phyloP scores from a whole-genome alignment of 2,329 filamentous ascomycete species.

The Paecilomyces sp. region DNA sequence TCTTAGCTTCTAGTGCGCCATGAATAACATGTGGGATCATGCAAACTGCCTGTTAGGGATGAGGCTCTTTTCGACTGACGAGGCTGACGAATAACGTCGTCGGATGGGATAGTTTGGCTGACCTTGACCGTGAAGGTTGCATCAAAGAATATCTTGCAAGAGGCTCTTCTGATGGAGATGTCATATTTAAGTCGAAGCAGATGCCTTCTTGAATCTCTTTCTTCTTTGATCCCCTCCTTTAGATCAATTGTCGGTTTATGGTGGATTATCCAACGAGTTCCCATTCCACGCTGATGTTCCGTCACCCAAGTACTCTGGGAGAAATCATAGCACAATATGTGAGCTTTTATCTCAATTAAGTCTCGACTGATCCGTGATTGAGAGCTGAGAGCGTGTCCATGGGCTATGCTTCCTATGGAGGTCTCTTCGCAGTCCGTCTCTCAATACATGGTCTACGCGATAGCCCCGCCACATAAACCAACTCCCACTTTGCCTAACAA shows the following conservation, averaged over 20 bases:
- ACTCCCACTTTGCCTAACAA: too few relatives aligned
- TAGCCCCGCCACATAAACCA: background rate
- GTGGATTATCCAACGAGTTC: background rate
- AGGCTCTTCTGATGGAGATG: background rate
- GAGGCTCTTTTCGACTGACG: background rate
- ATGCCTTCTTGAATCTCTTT: background rate
- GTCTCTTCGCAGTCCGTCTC: background rate
- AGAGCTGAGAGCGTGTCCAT: background rate
- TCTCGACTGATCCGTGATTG: background rate
- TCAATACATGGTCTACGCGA: background rate
- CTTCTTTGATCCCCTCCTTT: background rate
- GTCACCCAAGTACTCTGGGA: too few relatives aligned
- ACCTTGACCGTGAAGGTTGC: background rate
- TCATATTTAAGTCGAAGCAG: background rate
- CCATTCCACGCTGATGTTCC: too few relatives aligned
- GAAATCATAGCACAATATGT: too few relatives aligned
- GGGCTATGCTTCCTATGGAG: background rate
- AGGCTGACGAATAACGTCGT: background rate
- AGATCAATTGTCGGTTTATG: background rate
- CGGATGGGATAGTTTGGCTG: background rate
- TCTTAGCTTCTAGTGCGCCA: background rate
- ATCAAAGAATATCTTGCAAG: background rate
- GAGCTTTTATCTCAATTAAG: too few relatives aligned
- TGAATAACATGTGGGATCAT: background rate
- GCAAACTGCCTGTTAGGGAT: background rate